Evolutionary conservation across 2,329 filamentous ascomycete species (phyloP).

Genomic region (Fusarium austroafricanum): DNA sequence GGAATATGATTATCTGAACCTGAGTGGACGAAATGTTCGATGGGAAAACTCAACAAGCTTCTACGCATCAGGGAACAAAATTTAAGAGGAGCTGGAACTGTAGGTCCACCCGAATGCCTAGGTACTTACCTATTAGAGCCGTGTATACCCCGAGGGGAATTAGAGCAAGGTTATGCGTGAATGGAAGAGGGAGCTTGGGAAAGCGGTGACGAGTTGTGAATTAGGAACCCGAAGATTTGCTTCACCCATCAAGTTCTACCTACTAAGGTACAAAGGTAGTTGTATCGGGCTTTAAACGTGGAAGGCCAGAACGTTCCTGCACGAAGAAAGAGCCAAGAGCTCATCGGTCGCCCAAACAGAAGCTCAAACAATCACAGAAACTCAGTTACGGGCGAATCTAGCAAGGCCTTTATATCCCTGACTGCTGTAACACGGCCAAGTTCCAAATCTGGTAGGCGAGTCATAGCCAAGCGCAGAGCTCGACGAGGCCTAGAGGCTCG

Average conservation of each 20-base stretch:
- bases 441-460: conserved; percentile 22
- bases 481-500: conserved; percentile 8
- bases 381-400: not conserved
- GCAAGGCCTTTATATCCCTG: not conserved
- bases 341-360: conserved; percentile 21
- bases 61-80: conserved; percentile 6
- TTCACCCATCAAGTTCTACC: not conserved
- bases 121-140: too few species aligned
- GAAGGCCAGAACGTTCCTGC: not conserved
- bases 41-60: conserved; percentile 23
- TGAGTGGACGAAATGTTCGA: conserved; percentile 6
- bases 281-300: too few species aligned
- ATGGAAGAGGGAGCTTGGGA: not conserved
- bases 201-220: not conserved
- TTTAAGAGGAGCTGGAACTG: not conserved
- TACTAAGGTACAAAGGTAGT: not conserved
- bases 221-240: not conserved
- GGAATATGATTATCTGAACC: conserved; percentile 1
- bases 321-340: conserved; percentile 1
- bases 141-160: conserved; percentile 4
- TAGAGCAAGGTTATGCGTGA: not conserved
- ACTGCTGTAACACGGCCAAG: conserved; percentile 1
- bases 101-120: conserved; percentile 16
- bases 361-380: conserved; percentile 9
- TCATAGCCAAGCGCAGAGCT: too few species aligned